These are phyloP conservation scores for Suillus fuscotomentosus DNA, from an alignment of 768 basidiomycete genomes.

Conservation along the genomic window DNA sequence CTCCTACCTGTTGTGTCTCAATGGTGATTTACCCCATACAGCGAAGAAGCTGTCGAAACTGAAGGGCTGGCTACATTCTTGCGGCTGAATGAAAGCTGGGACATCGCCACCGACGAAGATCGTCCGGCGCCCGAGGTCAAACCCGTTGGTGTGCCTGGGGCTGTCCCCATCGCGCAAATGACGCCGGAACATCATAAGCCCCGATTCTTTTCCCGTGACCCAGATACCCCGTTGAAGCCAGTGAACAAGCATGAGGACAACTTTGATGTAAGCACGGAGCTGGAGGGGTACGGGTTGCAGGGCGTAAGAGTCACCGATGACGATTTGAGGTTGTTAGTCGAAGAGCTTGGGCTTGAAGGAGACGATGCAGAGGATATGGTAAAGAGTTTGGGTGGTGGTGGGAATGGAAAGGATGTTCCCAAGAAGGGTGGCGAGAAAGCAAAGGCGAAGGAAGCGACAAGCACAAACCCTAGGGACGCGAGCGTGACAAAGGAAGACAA, in stretches of 20 bases:
- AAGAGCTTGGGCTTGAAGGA: slow-evolving; percentile 72
- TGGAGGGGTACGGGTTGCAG: slow-evolving; percentile 70
- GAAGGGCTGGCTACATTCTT: slow-evolving; percentile 70
- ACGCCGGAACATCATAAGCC: slow-evolving; percentile 70
- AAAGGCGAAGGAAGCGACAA: slow-evolving; percentile 5
- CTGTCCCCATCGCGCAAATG: slow-evolving; percentile 72
- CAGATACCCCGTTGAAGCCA: slow-evolving; percentile 48
- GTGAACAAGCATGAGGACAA: slow-evolving; percentile 56
- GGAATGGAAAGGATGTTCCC: slow-evolving; percentile 11
- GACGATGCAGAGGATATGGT: slow-evolving; percentile 78
- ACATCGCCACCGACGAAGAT: slow-evolving; percentile 57
- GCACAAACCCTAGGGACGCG: background rate
- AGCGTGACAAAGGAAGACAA: slow-evolving; percentile 5
- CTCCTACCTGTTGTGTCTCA: slow-evolving; percentile 1
- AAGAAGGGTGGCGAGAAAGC: slow-evolving; percentile 13
- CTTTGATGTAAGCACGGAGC: slow-evolving; percentile 66
- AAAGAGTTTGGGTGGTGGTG: slow-evolving; percentile 50
- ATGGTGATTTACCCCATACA: slow-evolving; percentile 27
- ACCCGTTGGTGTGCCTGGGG: slow-evolving; percentile 82
- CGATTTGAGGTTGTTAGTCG: slow-evolving; percentile 67
- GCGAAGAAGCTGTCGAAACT: slow-evolving; percentile 85
- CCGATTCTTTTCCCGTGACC: slow-evolving; percentile 47
- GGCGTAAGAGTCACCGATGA: slow-evolving; percentile 77
- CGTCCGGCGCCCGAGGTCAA: slow-evolving; percentile 51
- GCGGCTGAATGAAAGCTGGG: slow-evolving; percentile 69